Conservation (phyloP, 768 basidiomycete genomes). For the Sutorius australiensis region DNA sequence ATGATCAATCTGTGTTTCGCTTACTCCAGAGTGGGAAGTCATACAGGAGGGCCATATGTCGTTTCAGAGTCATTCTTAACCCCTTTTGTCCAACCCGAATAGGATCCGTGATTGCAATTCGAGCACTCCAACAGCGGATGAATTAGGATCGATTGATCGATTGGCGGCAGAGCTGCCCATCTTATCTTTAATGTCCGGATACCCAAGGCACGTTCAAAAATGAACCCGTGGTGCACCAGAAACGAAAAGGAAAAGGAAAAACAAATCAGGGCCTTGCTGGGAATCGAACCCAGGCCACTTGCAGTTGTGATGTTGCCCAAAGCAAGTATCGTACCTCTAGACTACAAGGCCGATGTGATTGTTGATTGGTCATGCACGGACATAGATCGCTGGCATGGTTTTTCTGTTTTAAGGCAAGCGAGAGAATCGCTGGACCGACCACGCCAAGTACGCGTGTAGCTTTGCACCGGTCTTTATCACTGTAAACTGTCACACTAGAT, state of each 20-base stretch:
- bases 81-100: neutral
- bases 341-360: constrained; percentile 26
- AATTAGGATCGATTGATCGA: neutral
- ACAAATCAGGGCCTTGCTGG: constrained; percentile 33
- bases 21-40: too few relatives aligned
- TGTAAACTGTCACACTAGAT: too few relatives aligned
- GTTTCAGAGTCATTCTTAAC: too few relatives aligned
- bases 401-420: neutral
- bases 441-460: too few relatives aligned
- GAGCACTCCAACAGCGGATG: neutral
- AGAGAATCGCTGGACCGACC: too few relatives aligned
- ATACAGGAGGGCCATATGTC: too few relatives aligned
- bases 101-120: neutral
- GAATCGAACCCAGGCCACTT: constrained; percentile 42
- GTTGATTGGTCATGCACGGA: neutral
- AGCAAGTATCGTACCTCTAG: constrained; percentile 37
- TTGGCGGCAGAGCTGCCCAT: too few relatives aligned
- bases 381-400: neutral
- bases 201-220: neutral
- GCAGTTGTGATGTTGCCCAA: constrained; percentile 24
- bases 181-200: neutral
- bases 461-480: too few relatives aligned
- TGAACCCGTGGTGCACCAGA: too few relatives aligned
- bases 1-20: too few relatives aligned
- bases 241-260: neutral